A percentile compares a stretch with the other conserved stretches of the same genome.
These are phyloP conservation scores for Periconia digitata DNA, from an alignment of 2,329 filamentous ascomycete genomes.

Conservation along the genomic window DNA sequence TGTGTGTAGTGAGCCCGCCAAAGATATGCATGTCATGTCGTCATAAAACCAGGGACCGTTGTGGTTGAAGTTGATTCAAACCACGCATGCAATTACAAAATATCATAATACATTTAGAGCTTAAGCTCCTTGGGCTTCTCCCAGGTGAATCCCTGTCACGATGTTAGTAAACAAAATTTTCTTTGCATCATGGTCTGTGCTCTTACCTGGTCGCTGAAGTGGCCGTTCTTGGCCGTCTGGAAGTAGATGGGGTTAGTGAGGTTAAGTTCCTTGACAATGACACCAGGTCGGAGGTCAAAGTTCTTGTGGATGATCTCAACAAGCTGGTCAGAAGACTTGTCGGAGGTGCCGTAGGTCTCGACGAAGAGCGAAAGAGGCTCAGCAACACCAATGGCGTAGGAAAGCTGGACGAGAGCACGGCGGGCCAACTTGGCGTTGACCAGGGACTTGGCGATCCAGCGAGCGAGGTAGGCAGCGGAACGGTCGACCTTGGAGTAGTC, in stretches of 20 bases:
- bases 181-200: neutral
- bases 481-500: slow-evolving; percentile 99
- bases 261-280: slow-evolving; percentile 97
- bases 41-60: slow-evolving; percentile 34
- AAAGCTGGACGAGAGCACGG: slow-evolving; percentile 94
- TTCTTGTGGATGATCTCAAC: slow-evolving; percentile 92
- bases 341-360: slow-evolving; percentile 93
- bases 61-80: slow-evolving; percentile 45
- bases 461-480: slow-evolving; percentile 93
- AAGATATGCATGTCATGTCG: slow-evolving; percentile 42
- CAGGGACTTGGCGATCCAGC: slow-evolving; percentile 99
- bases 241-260: slow-evolving; percentile 96
- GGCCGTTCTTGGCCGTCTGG: slow-evolving; percentile 98
- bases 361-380: slow-evolving; percentile 98
- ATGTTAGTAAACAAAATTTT: neutral
- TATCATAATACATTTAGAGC: slow-evolving; percentile 64
- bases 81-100: slow-evolving; percentile 35
- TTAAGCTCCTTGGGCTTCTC: slow-evolving; percentile 96
- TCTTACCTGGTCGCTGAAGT: slow-evolving; percentile 90
- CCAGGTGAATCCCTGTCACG: slow-evolving; percentile 71
- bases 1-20: slow-evolving; percentile 32
- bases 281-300: slow-evolving; percentile 97
- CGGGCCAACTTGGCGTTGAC: slow-evolving; percentile 86
- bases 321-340: slow-evolving; percentile 86
- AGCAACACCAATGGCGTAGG: slow-evolving; percentile 97